phyloP scores from a whole-genome alignment of 352 stramenopile genomes.

The Pythium aphanidermatum region DNA sequence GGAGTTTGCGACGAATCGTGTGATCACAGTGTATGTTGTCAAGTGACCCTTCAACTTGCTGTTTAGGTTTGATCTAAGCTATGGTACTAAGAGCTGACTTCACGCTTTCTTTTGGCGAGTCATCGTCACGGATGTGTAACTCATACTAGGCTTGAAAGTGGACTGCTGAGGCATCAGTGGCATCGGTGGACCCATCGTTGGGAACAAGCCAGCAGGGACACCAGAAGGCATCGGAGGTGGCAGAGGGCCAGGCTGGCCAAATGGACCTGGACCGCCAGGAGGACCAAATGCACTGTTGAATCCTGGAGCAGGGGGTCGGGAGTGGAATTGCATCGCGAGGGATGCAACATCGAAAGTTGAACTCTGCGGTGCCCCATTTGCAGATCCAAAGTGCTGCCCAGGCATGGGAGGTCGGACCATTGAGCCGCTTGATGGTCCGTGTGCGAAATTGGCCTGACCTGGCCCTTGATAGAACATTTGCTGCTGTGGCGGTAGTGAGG shows the following conservation, averaged over 20 bases:
- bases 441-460: not conserved
- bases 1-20: no score
- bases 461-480: slow-evolving; percentile 4
- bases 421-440: no score
- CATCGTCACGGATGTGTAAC: slow-evolving; percentile 66
- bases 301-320: slow-evolving; percentile 9
- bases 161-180: slow-evolving; percentile 20
- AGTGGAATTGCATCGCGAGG: slow-evolving; percentile 80
- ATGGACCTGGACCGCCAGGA: slow-evolving; percentile 5
- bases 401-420: slow-evolving; percentile 14
- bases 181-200: slow-evolving; percentile 24
- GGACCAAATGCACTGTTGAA: slow-evolving; percentile 5
- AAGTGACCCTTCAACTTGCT: no score
- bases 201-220: slow-evolving; percentile 25
- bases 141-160: slow-evolving; percentile 73
- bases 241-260: slow-evolving; percentile 12
- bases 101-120: slow-evolving; percentile 41
- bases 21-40: no score
- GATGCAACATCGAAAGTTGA: slow-evolving; percentile 48
- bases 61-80: not conserved
- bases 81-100: slow-evolving; percentile 4
- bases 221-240: slow-evolving; percentile 28
- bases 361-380: slow-evolving; percentile 7
- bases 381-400: slow-evolving; percentile 14
- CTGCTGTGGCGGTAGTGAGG: slow-evolving; percentile 5